phyloP scores from a whole-genome alignment of 164 flowering plant genomes.

The Buxus sempervirens region DNA sequence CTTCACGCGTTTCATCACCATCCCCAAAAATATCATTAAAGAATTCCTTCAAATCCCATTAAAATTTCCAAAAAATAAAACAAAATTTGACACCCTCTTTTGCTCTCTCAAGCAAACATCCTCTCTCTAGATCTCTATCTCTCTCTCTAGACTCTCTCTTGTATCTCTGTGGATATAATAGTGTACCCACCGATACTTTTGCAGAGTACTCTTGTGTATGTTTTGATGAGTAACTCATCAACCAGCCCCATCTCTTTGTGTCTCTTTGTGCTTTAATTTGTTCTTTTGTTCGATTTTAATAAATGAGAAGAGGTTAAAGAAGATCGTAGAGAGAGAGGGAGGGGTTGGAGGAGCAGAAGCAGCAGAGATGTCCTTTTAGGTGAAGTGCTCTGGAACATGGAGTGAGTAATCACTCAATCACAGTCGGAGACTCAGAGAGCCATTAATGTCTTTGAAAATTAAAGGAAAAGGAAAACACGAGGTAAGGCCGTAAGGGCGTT shows the following conservation, averaged over 20 bases:
- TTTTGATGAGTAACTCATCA: constrained; percentile 2
- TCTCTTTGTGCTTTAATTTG: neutral
- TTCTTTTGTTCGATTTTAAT: too few relatives aligned
- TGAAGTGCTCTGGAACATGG: too few relatives aligned
- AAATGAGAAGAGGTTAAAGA: too few relatives aligned
- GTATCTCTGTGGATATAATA: neutral
- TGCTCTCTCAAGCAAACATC: constrained; percentile 17
- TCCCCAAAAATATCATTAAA: constrained; percentile 16
- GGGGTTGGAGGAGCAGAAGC: too few relatives aligned
- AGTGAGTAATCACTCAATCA: too few relatives aligned
- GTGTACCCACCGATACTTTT: neutral
- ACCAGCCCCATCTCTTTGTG: neutral
- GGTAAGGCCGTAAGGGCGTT: neutral
- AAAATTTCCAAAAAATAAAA: neutral
- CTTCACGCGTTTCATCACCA: constrained; percentile 33
- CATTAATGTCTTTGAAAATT: constrained; percentile 19
- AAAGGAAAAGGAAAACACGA: constrained; percentile 17
- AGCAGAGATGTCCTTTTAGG: too few relatives aligned
- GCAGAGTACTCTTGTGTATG: neutral
- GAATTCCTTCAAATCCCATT: neutral
- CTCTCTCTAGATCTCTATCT: neutral
- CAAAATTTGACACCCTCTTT: constrained; percentile 12
- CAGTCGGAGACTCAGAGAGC: neutral
- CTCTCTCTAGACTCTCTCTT: too few relatives aligned
- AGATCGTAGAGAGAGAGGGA: too few relatives aligned